Percentiles rank a stretch among this genome's conserved stretches.
phyloP scores from a whole-genome alignment of 2,329 filamentous ascomycete genomes.

The Penicillium sumatraense region DNA sequence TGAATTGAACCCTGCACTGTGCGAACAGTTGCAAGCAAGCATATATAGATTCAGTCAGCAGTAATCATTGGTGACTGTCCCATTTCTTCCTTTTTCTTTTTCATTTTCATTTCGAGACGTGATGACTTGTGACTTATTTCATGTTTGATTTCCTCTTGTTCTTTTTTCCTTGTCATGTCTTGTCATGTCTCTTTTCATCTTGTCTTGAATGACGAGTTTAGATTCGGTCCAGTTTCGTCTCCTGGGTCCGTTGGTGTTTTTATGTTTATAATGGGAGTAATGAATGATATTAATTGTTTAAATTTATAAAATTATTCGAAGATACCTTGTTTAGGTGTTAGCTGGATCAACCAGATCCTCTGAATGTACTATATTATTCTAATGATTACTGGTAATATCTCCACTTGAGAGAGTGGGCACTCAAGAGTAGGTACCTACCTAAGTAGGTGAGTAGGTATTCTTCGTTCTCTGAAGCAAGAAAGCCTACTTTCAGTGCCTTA shows the following conservation, averaged over 20 bases:
- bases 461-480: too few species aligned
- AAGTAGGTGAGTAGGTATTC: too few species aligned
- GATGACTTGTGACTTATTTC: conserved; percentile 33
- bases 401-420: too few species aligned
- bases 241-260: conserved; percentile 31
- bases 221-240: conserved; percentile 28
- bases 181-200: too few species aligned
- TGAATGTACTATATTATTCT: too few species aligned
- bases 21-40: conserved; percentile 9
- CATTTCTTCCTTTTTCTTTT: conserved; percentile 5
- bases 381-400: too few species aligned
- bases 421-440: too few species aligned
- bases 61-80: neutral
- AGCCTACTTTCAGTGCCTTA: too few species aligned
- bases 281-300: conserved; percentile 10
- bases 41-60: neutral
- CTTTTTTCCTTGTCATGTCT: conserved; percentile 5
- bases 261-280: conserved; percentile 34
- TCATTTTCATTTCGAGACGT: conserved; percentile 24
- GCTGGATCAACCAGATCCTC: too few species aligned
- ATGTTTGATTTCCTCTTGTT: neutral
- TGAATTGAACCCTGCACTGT: conserved; percentile 37
- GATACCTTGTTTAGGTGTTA: too few species aligned
- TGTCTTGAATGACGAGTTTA: too few species aligned
- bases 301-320: too few species aligned